Evolutionary conservation across 331 rosid species (phyloP), one percentile per base, ranked within the genome.

Genomic region (Stylosanthes scabra): DNA sequence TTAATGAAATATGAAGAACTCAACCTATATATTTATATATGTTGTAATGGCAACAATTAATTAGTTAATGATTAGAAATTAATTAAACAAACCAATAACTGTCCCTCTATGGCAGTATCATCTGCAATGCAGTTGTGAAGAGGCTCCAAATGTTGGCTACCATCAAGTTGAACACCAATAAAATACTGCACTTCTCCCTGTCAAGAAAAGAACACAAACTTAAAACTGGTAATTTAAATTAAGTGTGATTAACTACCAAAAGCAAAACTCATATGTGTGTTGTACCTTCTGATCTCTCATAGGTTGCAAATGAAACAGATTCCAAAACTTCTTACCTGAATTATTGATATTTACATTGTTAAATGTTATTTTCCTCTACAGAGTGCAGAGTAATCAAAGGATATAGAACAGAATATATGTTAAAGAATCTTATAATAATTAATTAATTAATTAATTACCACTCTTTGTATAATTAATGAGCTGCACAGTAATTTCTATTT

Each of bases 121-220:
- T 88, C 90, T 40, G 91, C 84, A 71, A 94, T 89, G 78, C 89
- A 66, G 74, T 89, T 89, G 52, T 70, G 79, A 68, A 89, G 93
- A 34, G 99, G 97, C 86, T 94, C 97, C 77, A 94, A 93, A 37
- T 90, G 96, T 79, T 90, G 97, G 81, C 99, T 94, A 9, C 99
- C 99, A 80, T 94, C 99, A n/a, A 94, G 95, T 77, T 94, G 99
- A 60, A 94, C 99, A 47, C 99, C 99, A 84, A 91, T 91, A 52
- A 94, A 94, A 70, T 94, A 94, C 15, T 94, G 99, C 1, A 94
- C 99, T 82, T 91, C 97, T 80, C 97, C 97, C 99, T 94, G 85
- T 79, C 64, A 63, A 74, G 44, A 75, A 68, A 15, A 68, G 55
- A 78, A 68, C 16, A 42, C 44, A 49, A 60, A 63, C 59, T 11